Evolutionary conservation across 495 filamentous ascomycete species (phyloP), one percentile per base, ranked within the genome.

Genomic region (Pseudoneurospora amorphoporcata): DNA sequence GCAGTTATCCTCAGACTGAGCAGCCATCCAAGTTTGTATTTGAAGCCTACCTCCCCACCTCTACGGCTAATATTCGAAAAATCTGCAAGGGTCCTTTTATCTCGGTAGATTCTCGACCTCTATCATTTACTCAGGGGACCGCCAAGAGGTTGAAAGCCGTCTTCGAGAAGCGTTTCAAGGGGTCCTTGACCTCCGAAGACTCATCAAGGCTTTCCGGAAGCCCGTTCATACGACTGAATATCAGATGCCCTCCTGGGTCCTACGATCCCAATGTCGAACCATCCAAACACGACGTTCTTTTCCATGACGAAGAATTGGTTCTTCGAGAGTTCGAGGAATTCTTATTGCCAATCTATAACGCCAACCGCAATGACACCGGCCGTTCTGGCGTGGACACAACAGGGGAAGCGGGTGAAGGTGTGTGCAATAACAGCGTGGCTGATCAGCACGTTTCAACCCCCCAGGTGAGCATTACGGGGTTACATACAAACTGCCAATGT

Each of bases 221-320:
- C 72, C 91, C 91, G 0, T 95, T 97, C 78, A 80, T 98, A 37
- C 87, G 85, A 17, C 75, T 98, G 58, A 89, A 94, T 71, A 87
- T 99, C 7, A 76, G 77, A 5, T 97, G 94, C 76, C 88, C 90
- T 1, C 79, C 77, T 5, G 88, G 87, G 16, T 91, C 85, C 68
- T 98, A 99, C 73, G 95, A 98, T 82, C 86, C 88, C 3, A 98
- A 97, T 76, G 85, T 98, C 70, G 94, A 98, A 76, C 94, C 94
- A 0, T 87, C 91, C 0, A 99, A 99, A 78, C 92, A 98, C 74
- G 91, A 97, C 79, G 87, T 98, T 3, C 70, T 97, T 0, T 97
- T 99, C 77, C 83, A 86, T 38, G 83, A 95, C 58, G 83, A 88
- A 39, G 78, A 87, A 0, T 4, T 74, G 3, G 71, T 97, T 9